Conservation (phyloP, 2,329 filamentous ascomycete genomes). For the Apiospora saccharicola region DNA sequence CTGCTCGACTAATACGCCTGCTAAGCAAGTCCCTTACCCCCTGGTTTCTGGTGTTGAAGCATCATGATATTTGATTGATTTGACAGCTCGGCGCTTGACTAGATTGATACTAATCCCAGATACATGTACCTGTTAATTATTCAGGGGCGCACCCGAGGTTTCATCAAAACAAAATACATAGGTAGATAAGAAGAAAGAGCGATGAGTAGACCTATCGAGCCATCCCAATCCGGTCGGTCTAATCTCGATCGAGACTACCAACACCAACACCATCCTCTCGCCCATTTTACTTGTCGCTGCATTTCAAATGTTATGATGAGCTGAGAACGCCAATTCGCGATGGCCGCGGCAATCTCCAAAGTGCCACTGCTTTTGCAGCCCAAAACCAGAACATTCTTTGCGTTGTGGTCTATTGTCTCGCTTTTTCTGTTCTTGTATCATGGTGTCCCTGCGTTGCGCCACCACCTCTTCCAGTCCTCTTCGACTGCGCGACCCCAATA, state of each 20-base stretch:
- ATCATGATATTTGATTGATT: background rate
- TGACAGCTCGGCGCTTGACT: conserved; percentile 2
- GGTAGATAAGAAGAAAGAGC: background rate
- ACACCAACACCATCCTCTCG: background rate
- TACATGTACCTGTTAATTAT: background rate
- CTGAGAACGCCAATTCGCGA: background rate
- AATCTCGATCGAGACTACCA: background rate
- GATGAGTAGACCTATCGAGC: background rate
- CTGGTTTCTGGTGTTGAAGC: background rate
- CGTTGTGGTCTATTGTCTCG: conserved; percentile 2
- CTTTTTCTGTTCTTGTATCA: conserved; percentile 11
- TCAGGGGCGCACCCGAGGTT: background rate
- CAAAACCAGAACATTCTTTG: background rate
- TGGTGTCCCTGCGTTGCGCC: conserved; percentile 11
- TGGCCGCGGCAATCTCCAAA: conserved; percentile 17
- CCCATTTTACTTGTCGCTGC: background rate
- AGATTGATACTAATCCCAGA: background rate
- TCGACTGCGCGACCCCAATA: conserved; percentile 2
- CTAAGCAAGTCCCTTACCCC: too few relatives aligned
- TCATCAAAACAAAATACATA: background rate
- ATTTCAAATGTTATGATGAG: background rate
- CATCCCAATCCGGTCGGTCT: background rate
- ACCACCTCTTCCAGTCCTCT: conserved; percentile 1
- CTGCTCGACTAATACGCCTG: background rate
- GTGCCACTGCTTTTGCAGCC: conserved; percentile 17